Conservation (phyloP, 257 asterid species). For the Mitragyna speciosa region DNA sequence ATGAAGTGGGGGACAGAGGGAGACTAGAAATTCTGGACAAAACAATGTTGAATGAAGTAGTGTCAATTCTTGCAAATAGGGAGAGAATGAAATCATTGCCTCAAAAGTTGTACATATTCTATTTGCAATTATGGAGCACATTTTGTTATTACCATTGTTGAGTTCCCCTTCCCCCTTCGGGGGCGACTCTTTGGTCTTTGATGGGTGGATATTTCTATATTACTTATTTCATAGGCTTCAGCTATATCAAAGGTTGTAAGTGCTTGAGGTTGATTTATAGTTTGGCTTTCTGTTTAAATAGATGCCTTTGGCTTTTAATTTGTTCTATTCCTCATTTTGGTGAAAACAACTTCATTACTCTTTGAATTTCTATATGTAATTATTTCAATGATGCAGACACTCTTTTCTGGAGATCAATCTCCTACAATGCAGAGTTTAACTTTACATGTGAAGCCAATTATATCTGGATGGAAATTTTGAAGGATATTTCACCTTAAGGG, state of each 20-base stretch:
- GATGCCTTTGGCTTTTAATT: constrained; percentile 2
- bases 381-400: constrained; percentile 54
- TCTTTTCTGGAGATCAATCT: constrained; percentile 84
- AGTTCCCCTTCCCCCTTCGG: not conserved
- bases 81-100: not conserved
- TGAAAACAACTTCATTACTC: not conserved
- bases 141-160: not conserved
- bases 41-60: no score
- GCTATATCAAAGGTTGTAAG: not conserved
- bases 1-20: not conserved
- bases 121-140: not conserved
- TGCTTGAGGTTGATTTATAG: not conserved
- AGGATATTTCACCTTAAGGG: no score
- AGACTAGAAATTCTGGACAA: no score
- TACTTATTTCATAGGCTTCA: not conserved
- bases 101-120: not conserved
- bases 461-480: no score
- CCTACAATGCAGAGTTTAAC: no score
- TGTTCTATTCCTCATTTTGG: not conserved
- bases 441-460: no score
- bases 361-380: not conserved
- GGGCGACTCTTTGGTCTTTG: not conserved
- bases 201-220: not conserved
- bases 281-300: no score
- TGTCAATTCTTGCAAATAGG: no score